A percentile compares a stretch with the other conserved stretches of the same genome.
Evolutionary conservation across 1,284 basidiomycete species (phyloP).

Genomic region (Leccinum pachyderme): DNA sequence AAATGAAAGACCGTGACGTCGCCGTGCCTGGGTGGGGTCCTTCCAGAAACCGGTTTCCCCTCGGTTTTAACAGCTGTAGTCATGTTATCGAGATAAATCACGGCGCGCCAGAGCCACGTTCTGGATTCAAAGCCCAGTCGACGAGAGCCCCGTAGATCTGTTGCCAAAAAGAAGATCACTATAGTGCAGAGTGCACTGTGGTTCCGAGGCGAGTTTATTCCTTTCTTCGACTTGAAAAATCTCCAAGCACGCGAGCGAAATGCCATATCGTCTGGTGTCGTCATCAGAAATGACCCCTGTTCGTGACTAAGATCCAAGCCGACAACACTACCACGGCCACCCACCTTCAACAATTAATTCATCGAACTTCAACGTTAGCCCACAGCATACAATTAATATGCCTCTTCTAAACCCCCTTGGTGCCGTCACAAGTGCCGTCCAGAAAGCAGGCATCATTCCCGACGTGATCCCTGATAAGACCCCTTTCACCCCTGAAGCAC

Average conservation of each 20-base stretch:
- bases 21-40: background rate
- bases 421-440: conserved; percentile 40
- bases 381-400: conserved; percentile 11
- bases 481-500: conserved; percentile 47
- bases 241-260: no score
- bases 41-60: background rate
- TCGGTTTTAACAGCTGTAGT: background rate
- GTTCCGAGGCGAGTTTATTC: no score
- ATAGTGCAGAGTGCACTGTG: no score
- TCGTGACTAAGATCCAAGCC: background rate
- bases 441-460: conserved; percentile 49
- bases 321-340: background rate
- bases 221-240: no score
- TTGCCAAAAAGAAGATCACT: no score
- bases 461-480: conserved; percentile 48
- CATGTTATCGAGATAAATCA: background rate
- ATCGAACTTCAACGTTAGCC: background rate
- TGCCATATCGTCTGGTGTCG: background rate
- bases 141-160: no score
- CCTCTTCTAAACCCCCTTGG: conserved; percentile 40
- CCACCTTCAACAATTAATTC: background rate
- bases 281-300: conserved; percentile 15
- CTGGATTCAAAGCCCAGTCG: no score
- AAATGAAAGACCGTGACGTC: background rate
- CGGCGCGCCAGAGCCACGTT: background rate